A percentile compares a stretch with the other conserved stretches of the same genome.
These are phyloP conservation scores for Magnaporthiopsis rhizophila DNA, from an alignment of 2,329 filamentous ascomycete species.

Conservation along the genomic window DNA sequence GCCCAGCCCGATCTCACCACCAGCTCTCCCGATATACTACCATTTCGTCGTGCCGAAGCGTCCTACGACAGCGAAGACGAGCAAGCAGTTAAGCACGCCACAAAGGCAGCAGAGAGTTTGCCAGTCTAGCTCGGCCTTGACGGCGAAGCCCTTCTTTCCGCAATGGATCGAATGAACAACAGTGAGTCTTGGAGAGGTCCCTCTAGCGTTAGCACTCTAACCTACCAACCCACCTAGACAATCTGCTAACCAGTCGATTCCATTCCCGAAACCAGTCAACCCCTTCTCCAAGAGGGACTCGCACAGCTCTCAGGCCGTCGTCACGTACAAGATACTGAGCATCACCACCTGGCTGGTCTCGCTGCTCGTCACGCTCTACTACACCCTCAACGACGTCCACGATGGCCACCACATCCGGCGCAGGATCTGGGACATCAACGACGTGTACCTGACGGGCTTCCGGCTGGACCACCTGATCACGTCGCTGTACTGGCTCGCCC, in stretches of 20 bases:
- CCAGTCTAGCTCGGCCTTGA: background rate
- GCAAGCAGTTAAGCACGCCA: background rate
- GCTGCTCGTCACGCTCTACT: slow-evolving; percentile 66
- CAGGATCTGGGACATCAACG: slow-evolving; percentile 70
- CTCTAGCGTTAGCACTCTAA: background rate
- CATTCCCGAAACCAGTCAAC: slow-evolving; percentile 46
- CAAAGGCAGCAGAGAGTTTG: no score
- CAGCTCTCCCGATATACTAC: no score
- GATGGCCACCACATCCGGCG: slow-evolving; percentile 52
- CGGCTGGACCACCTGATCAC: slow-evolving; percentile 58
- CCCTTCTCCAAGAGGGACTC: slow-evolving; percentile 66
- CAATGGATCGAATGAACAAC: slow-evolving; percentile 8
- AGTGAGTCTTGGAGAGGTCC: slow-evolving; percentile 7
- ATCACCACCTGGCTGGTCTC: slow-evolving; percentile 68
- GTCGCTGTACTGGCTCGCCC: slow-evolving; percentile 69
- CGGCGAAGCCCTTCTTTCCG: background rate
- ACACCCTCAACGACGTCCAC: slow-evolving; percentile 55
- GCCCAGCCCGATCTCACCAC: background rate
- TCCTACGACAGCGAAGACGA: background rate
- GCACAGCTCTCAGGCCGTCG: slow-evolving; percentile 52
- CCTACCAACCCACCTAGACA: background rate
- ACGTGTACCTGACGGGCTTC: slow-evolving; percentile 61
- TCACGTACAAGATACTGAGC: slow-evolving; percentile 69
- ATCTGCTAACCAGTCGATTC: background rate
- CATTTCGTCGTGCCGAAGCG: no score